Evolutionary conservation across 768 basidiomycete genomes (phyloP).

Genomic region (Lactifluus volemus): DNA sequence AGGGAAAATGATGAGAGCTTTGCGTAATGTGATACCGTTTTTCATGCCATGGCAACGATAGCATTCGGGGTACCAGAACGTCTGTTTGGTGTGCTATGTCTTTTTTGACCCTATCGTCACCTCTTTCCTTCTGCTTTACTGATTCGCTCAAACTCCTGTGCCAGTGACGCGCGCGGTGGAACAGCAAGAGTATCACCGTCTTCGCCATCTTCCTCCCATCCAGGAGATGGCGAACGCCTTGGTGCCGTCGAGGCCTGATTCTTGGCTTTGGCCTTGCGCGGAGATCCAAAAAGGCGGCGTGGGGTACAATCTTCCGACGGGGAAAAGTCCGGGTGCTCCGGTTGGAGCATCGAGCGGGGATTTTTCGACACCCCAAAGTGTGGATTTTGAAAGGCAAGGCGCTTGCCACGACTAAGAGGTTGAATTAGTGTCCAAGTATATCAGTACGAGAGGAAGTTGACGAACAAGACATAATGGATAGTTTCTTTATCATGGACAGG

Average conservation of each 20-base stretch:
- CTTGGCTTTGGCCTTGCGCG: not conserved
- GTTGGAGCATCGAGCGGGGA: slow-evolving; percentile 12
- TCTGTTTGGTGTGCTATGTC: not conserved
- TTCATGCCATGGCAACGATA: not conserved
- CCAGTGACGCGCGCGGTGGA: slow-evolving; percentile 7
- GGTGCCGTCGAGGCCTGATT: not conserved
- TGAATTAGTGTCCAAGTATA: not conserved
- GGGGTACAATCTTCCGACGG: slow-evolving; percentile 19
- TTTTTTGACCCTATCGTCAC: not conserved
- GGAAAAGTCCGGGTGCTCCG: slow-evolving; percentile 19
- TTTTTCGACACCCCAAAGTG: slow-evolving; percentile 12
- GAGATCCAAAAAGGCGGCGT: slow-evolving; percentile 15
- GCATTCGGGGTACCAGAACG: not conserved
- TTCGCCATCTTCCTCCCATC: slow-evolving; percentile 7
- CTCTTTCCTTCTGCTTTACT: slow-evolving; percentile 6
- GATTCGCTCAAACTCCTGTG: slow-evolving; percentile 15
- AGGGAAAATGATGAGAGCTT: not conserved
- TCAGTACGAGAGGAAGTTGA: not conserved
- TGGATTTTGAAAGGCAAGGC: slow-evolving; percentile 17
- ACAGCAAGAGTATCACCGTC: not conserved
- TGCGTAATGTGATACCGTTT: not conserved
- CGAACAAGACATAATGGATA: slow-evolving; percentile 20
- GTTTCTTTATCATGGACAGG: slow-evolving; percentile 15
- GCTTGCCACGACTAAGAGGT: slow-evolving; percentile 16
- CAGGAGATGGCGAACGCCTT: slow-evolving; percentile 10